A percentile compares a stretch with the other conserved stretches of the same genome.
phyloP scores from a whole-genome alignment of 2,329 filamentous ascomycete species.

The Elsinoe ampelina region DNA sequence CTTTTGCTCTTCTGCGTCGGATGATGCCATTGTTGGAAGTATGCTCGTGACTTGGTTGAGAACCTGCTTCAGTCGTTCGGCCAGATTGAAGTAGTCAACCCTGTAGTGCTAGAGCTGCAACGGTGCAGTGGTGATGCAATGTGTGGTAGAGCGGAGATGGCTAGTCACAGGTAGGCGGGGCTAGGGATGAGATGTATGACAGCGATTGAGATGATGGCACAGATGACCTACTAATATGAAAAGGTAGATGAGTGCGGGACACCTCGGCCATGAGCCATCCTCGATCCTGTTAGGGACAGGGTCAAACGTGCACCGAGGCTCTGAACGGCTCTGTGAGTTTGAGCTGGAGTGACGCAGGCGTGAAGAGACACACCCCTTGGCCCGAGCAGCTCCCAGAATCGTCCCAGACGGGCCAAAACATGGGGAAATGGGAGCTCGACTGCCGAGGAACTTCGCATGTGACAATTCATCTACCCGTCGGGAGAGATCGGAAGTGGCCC shows the following conservation, averaged over 20 bases:
- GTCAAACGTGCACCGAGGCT: slow-evolving; percentile 14
- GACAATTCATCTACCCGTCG: not conserved
- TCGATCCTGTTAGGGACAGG: slow-evolving; percentile 8
- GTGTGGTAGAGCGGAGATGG: not conserved
- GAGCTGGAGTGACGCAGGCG: slow-evolving; percentile 5
- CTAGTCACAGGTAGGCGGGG: slow-evolving; percentile 8
- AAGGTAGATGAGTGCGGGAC: slow-evolving; percentile 9
- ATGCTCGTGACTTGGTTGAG: slow-evolving; percentile 15
- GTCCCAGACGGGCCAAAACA: not conserved
- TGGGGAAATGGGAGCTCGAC: not conserved
- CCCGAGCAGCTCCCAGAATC: not conserved
- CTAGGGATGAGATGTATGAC: slow-evolving; percentile 4
- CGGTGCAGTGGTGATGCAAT: not conserved
- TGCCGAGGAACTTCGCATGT: slow-evolving; percentile 13
- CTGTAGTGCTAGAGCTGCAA: not conserved
- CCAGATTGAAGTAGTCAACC: slow-evolving; percentile 20
- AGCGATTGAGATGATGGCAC: slow-evolving; percentile 4
- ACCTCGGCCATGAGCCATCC: slow-evolving; percentile 13
- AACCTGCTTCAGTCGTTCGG: slow-evolving; percentile 27
- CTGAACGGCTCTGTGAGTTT: slow-evolving; percentile 6
- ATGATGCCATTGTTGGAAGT: slow-evolving; percentile 13
- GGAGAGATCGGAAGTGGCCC: not conserved
- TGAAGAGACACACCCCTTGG: slow-evolving; percentile 4
- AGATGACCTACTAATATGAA: slow-evolving; percentile 11
- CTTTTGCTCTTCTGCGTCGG: slow-evolving; percentile 60